Conservation (phyloP, 495 filamentous ascomycete species). For the Pyrenopolyporus hunteri region DNA sequence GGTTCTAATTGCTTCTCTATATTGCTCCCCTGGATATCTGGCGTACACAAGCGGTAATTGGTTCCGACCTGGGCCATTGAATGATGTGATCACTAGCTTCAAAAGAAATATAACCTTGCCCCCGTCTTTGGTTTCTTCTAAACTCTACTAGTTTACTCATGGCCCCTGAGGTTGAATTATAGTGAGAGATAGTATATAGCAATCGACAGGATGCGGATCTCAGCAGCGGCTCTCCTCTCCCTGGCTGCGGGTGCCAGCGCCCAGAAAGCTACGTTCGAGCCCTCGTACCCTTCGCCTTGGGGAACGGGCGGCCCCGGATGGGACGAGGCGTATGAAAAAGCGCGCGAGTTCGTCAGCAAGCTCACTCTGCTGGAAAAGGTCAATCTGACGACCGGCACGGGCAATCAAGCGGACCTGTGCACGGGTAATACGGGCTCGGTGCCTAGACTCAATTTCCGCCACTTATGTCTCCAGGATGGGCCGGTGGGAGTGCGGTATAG, state of each 20-base stretch:
- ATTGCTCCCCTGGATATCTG: constrained; percentile 10
- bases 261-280: constrained; percentile 47
- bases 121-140: background rate
- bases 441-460: constrained; percentile 51
- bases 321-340: constrained; percentile 80
- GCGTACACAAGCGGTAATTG: constrained; percentile 25
- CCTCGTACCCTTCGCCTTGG: constrained; percentile 80
- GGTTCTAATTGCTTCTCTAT: constrained; percentile 11
- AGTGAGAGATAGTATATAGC: background rate
- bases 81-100: constrained; percentile 18
- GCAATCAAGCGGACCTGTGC: constrained; percentile 74
- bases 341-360: constrained; percentile 69
- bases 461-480: constrained; percentile 57
- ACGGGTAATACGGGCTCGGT: constrained; percentile 73
- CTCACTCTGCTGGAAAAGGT: constrained; percentile 85
- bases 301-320: constrained; percentile 67
- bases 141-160: background rate
- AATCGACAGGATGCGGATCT: constrained; percentile 14
- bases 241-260: constrained; percentile 27
- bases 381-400: constrained; percentile 75
- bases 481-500: constrained; percentile 55
- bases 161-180: background rate
- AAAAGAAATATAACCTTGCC: constrained; percentile 1
- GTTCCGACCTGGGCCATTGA: constrained; percentile 2
- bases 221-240: constrained; percentile 9